Evolutionary conservation across 176 grass and related monocot genomes (phyloP), one percentile per base, ranked within the genome.

Genomic region (Aegilops longissima): DNA sequence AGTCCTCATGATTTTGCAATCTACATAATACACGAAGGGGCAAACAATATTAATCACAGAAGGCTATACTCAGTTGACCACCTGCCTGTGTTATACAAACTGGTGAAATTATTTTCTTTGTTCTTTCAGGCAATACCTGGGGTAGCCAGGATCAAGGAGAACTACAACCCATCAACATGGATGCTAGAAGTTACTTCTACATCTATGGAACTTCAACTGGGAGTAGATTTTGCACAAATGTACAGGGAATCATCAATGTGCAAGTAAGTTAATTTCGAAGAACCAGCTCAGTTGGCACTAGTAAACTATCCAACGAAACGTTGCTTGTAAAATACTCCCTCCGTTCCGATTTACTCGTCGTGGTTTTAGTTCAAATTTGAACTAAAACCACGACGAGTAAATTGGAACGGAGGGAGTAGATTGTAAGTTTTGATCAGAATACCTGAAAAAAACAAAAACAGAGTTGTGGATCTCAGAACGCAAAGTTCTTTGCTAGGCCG

Each of bases 91-190:
- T 13, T 47, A 27, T 23, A 74, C 20, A 77, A 33, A 76, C 14
- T 30, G 23, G 16, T 80, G 38, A 80, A 65, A 80, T 61, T 4
- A 23, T 31, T 38, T 59, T 54, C 1, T 73, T 2, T 47, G 12
- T 52, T 78, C 72, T 90, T 86, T 0, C 24, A 97, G 92, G 86
- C 47, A 45, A 91, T 97, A 62, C 12, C 80, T 21, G 88, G 92
- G 54, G 73, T 92, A 79, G 88, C 90, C 34, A 85, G 61, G 45
- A 97, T 97, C 45, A 91, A 76, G 80, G 54, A 95, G 18, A 95
- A 93, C 35, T 91, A 97, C 64, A 97, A 97, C 49, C 95, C 95
- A 63, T 89, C 95, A 42, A 94, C 95, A 45, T 97, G 92, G 95
- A 94, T 97, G 92, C 36, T 97, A 70, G 92, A 97, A 81, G 82